Base-by-base conservation (phyloP, 257 asterid species). In the Penstemon davidsonii region DNA sequence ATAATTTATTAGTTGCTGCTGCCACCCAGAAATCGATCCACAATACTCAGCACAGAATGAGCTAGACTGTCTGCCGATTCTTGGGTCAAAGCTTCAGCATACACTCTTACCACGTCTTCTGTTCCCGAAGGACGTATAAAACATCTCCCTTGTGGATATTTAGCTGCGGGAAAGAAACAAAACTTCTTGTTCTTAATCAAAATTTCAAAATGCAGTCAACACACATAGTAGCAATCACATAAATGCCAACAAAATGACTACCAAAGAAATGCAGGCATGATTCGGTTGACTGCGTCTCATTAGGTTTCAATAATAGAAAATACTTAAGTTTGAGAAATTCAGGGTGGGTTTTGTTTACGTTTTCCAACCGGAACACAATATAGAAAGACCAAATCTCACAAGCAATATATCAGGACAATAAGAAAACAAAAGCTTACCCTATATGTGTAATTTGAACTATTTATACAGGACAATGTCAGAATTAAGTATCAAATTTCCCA, bases 121-220 rank as follows among this genome's bases (percentile, higher is more conserved):
- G 99, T 94, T 67, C 99, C 96, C 1, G 99, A 91, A 51, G 97
- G 97, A 50, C 99, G 81, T 73, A 94, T 78, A 55, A 90, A 94
- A 71, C 96, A 94, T 80, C 96, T 81, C 13, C 99, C 96, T 37
- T 67, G 76, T 7, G 78, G 67, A 64, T 88, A 85, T 74, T 91
- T 88, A 38, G 82, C 99, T 92, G 86, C 7, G 41, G 67, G 60
- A 60, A 53, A 67, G 42, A 74, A 40, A 45, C 19, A 5, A 4
- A 62, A 53, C 33, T 25, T 25, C 33, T 25, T 53, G 18, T 19
- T 10, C 41, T 63, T 68, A 7, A 68, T 55, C 19, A 62, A 43
- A 43, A 18, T n/a, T 55, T 10, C 11, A 19, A 18, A 25, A 40
- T 6, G 38, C 5, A 18, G 8, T 10, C 55, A 57, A 25, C 33